phyloP scores from a whole-genome alignment of 148 eudicot genomes.

The Camellia granthamiana region DNA sequence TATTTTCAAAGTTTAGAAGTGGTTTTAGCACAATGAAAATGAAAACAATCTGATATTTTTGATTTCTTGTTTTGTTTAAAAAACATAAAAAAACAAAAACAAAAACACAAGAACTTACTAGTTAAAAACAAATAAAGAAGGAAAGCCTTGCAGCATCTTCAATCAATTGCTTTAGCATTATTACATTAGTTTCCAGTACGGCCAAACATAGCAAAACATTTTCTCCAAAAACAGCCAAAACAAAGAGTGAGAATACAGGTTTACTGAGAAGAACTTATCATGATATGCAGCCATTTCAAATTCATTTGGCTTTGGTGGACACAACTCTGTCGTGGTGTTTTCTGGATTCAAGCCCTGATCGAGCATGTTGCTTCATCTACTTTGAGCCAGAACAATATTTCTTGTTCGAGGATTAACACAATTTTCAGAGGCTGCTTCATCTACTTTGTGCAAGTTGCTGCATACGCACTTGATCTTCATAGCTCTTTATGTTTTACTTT shows the following conservation, averaged over 20 bases:
- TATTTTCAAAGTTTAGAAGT: too few species aligned
- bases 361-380: background rate
- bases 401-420: background rate
- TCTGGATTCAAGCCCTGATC: conserved; percentile 86
- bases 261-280: background rate
- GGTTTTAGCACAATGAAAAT: too few species aligned
- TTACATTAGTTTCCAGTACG: too few species aligned
- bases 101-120: background rate
- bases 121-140: background rate
- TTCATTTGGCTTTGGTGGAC: conserved; percentile 98
- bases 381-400: conserved; percentile 9
- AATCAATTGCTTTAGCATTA: background rate
- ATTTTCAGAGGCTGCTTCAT: conserved; percentile 6
- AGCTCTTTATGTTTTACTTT: background rate
- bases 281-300: conserved; percentile 82
- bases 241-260: background rate
- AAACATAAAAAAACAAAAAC: too few species aligned
- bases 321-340: conserved; percentile 95
- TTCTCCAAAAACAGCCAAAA: too few species aligned
- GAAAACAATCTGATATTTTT: too few species aligned
- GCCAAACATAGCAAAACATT: too few species aligned
- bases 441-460: background rate
- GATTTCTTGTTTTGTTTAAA: too few species aligned
- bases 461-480: background rate
- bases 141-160: background rate